A percentile compares a stretch with the other conserved stretches of the same genome.
phyloP scores from a whole-genome alignment of 2,329 filamentous ascomycete species.

The Cladophialophora bantiana region DNA sequence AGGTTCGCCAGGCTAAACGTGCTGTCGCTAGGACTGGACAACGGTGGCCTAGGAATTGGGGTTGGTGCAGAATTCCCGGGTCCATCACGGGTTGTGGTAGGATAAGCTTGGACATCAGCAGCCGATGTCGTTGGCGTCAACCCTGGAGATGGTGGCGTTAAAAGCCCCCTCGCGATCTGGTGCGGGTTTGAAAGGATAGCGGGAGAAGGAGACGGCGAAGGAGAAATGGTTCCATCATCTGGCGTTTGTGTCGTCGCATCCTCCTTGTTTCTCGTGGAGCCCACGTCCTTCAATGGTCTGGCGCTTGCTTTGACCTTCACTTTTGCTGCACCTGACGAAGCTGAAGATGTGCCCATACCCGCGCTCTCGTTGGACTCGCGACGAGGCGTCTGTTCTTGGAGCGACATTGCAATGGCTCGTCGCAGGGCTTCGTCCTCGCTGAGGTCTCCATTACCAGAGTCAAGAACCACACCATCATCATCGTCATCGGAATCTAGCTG shows the following conservation, averaged over 20 bases:
- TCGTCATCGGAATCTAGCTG: slow-evolving; percentile 15
- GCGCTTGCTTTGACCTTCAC: background rate
- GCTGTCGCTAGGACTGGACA: background rate
- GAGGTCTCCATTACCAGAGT: slow-evolving; percentile 10
- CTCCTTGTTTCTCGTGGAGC: background rate
- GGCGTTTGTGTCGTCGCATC: background rate
- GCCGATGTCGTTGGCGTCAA: background rate
- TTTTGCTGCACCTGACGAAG: background rate
- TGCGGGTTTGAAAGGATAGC: background rate
- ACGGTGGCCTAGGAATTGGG: background rate
- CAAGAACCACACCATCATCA: background rate
- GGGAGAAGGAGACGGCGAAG: background rate
- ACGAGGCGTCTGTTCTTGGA: slow-evolving; percentile 36
- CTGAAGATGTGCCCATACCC: background rate
- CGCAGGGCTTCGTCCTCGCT: slow-evolving; percentile 47
- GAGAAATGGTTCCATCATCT: background rate
- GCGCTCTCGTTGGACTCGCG: background rate
- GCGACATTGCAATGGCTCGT: slow-evolving; percentile 43
- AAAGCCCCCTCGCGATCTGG: background rate
- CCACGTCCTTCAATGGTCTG: background rate
- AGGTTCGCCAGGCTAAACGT: slow-evolving; percentile 55
- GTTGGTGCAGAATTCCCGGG: no score
- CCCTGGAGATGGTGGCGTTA: background rate
- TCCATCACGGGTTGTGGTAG: no score
- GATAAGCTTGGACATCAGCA: background rate